Evolutionary conservation across 208 protist genomes (phyloP), one percentile per base, ranked within the genome.

Genomic region (Trypanosoma scelopori): DNA sequence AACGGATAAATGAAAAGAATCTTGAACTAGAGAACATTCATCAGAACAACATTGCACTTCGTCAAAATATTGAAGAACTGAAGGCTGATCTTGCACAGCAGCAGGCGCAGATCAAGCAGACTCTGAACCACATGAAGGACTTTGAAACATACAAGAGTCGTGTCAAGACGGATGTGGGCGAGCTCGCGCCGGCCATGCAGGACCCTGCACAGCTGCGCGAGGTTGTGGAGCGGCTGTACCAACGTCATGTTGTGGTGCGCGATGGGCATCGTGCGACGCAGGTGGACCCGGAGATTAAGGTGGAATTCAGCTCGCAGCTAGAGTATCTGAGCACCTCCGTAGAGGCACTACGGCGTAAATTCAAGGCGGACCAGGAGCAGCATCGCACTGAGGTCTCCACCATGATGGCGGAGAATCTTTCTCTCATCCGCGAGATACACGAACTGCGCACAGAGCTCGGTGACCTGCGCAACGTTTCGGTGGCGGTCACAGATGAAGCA

Each of bases 361-460:
- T 96, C 23, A 82, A 88, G 56, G 79, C 94, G 32, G 96, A 98
- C 69, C 81, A 87, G 60, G 87, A 97, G 69, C 79, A 87, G 13
- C 92, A 97, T 79, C 87, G 86, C 56, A 67, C 76, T 51, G 95
- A 98, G 76, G 92, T 89, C 45, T 91, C 82, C 15, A 80, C 71
- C 27, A 95, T 98, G 81, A 98, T 99, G 94, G 71, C 91, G 28
- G 96, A 98, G 78, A 99, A 98, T 76, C 76, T 98, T 20, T 50
- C 77, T 3, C 89, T 99, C 20, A 98, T 99, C 71, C 83, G 82
- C 39, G 96, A 99, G 65, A 98, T 99, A 72, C 97, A 99, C 79
- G 78, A 87, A 13, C 79, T 99, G 48, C 92, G 97, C 4, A 67
- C 76, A 16, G 96, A 98, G 62, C 89, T 98, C 42, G 78, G 87